Evolutionary conservation across 805 yeast species (phyloP), one percentile per base, ranked within the genome.

Genomic region (Zygosaccharomyces lentus): DNA sequence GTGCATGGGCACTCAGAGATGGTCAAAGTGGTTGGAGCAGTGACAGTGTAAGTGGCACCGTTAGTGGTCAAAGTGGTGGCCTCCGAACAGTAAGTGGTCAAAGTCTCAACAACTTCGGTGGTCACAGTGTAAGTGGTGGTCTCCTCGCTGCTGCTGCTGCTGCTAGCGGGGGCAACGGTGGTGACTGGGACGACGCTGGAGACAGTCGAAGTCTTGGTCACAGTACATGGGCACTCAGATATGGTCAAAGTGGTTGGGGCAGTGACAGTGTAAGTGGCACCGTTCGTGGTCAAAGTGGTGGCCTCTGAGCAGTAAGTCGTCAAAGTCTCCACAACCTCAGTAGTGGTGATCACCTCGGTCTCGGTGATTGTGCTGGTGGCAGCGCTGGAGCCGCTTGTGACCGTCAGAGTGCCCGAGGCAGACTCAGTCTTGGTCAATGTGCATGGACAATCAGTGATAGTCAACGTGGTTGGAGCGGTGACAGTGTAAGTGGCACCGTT

Each of bases 1-100:
- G 91, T 84, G 76, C 95, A 87, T 66, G 90, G 90, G 70, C 86
- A 81, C 76, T 87, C 83, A 61, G 95, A 84, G 79, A 86, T 76
- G 67, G 93, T 86, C 61, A 87, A 69, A 57, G 95, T 86, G 67
- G 91, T 84, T 51, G 91, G 81, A 59, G 68, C 82, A 51, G 90
- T 80, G 64, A 83, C 89, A 55, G 85, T 79, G 79, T 80, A 76
- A 64, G 91, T 84, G 66, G 66, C 65, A 74, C 75, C 75, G 77
- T 81, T 82, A 68, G 81, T 78, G 54, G 72, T 74, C 50, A 86
- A 60, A 50, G 76, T 69, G 58, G 95, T 87, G 43, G 95, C 70
- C 53, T 62, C 71, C 67, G 95, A 95, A 71, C 95, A 86, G 84
- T 82, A 85, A 59, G 95, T 85, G 71, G 85, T 80, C 77, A 72